Conservation (phyloP, 768 basidiomycete species). For the Paxillus ammoniavirescens region DNA sequence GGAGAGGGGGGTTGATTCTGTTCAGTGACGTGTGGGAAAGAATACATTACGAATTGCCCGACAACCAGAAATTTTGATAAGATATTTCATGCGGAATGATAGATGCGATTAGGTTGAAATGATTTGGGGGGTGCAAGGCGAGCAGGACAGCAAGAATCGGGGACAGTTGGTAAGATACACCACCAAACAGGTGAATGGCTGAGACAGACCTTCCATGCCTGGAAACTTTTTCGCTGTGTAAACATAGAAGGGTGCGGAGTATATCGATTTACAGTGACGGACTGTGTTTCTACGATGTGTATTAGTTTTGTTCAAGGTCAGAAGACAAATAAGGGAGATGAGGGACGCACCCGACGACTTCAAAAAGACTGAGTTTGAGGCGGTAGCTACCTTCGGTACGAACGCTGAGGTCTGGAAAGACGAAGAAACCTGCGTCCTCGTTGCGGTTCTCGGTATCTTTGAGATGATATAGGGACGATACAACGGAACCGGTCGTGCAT, state of each 20-base stretch:
- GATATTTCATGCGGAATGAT: slow-evolving; percentile 5
- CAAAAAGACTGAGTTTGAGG: slow-evolving; percentile 73
- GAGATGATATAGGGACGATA: slow-evolving; percentile 87
- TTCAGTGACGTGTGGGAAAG: slow-evolving; percentile 7
- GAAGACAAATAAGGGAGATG: slow-evolving; percentile 3
- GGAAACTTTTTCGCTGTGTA: slow-evolving; percentile 97
- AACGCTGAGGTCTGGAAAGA: slow-evolving; percentile 93
- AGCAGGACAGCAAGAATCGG: slow-evolving; percentile 9
- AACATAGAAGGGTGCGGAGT: slow-evolving; percentile 87
- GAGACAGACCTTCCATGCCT: slow-evolving; percentile 80
- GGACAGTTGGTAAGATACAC: slow-evolving; percentile 4
- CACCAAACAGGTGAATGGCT: background rate
- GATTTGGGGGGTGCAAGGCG: slow-evolving; percentile 13
- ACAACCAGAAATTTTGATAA: too few relatives aligned
- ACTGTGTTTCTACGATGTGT: slow-evolving; percentile 63
- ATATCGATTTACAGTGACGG: slow-evolving; percentile 87
- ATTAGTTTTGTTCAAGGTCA: background rate
- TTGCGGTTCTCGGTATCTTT: slow-evolving; percentile 67
- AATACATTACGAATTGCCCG: background rate
- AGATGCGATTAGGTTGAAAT: slow-evolving; percentile 7
- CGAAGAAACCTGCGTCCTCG: slow-evolving; percentile 88
- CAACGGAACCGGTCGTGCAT: slow-evolving; percentile 88
- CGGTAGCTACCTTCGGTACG: slow-evolving; percentile 88
- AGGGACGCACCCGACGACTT: slow-evolving; percentile 78
- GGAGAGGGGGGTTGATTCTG: slow-evolving; percentile 87